Evolutionary conservation across 2,329 filamentous ascomycete species (phyloP), one percentile per base, ranked within the genome.

Genomic region (Ascochyta koolunga): DNA sequence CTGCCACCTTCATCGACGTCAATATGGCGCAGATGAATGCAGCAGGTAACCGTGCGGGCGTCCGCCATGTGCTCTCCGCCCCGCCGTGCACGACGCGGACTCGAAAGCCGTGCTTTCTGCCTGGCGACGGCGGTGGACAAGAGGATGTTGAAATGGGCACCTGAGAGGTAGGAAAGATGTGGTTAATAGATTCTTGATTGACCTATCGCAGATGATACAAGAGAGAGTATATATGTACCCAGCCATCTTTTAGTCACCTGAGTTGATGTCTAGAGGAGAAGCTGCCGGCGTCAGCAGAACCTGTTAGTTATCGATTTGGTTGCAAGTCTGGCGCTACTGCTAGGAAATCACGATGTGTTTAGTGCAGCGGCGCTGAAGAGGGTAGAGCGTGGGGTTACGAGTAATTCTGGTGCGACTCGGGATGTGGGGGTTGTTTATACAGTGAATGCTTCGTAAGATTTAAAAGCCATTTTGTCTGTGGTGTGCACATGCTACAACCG

Each of bases 281-380:
- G 27, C 40, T 53, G 2, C 22, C 52, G 0, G 50, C 39, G 4
- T 62, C 60, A 56, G 40, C 37, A 55, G n/a, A 50, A 59, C 7
- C 37, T 46, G 4, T 36, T 61, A 10, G 24, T 38, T 1, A 32
- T 50, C 0, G 36, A 54, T 1, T 55, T 65, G 2, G 55, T 65
- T 27, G 60, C 60, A 1, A 63, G 60, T 45, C 18, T 63, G 27
- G 37, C 49, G 10, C 37, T 65, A 18, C 16, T 65, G 46, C 35
- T 60, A 27, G 50, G 29, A 10, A 60, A 65, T 39, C 62, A 65
- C 37, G 62, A 65, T 21, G 55, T 56, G 11, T 65, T 65, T 35
- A 65, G 60, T 35, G 54, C 48, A 8, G 59, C 54, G 15, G 46
- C 45, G 8, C 36, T 58, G 39, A 45, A 45, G 35, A 61, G 61